A percentile compares a stretch with the other conserved stretches of the same genome.
Evolutionary conservation across 2,329 filamentous ascomycete genomes (phyloP).

Genomic region (Exophiala sideris): DNA sequence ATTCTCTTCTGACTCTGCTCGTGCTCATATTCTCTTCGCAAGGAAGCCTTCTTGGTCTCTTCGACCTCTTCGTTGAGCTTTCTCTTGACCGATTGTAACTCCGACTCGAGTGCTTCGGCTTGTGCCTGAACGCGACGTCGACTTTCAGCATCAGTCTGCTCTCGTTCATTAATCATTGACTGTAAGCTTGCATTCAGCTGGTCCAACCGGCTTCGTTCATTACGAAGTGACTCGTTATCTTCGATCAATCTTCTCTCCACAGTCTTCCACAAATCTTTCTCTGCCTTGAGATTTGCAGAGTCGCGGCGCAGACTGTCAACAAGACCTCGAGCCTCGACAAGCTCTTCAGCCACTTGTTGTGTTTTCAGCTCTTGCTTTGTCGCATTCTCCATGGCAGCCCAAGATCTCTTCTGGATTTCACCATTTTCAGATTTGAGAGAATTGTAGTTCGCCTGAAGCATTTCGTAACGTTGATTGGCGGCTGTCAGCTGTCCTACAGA

Average conservation of each 20-base stretch:
- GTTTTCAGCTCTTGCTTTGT: slow-evolving; percentile 87
- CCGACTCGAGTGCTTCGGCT: slow-evolving; percentile 73
- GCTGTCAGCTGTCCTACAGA: slow-evolving; percentile 77
- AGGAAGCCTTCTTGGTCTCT: slow-evolving; percentile 74
- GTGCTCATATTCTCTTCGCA: slow-evolving; percentile 86
- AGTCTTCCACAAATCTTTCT: slow-evolving; percentile 91
- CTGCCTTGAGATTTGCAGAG: slow-evolving; percentile 86
- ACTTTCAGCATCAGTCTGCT: slow-evolving; percentile 75
- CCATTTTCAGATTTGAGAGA: slow-evolving; percentile 80
- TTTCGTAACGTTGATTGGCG: slow-evolving; percentile 78
- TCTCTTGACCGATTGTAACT: slow-evolving; percentile 73
- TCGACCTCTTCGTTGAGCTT: slow-evolving; percentile 80
- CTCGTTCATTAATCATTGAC: slow-evolving; percentile 86
- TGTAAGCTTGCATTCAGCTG: slow-evolving; percentile 79
- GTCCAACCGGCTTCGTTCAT: slow-evolving; percentile 82
- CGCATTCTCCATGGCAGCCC: slow-evolving; percentile 72
- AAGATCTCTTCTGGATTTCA: slow-evolving; percentile 79
- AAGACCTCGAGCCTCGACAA: slow-evolving; percentile 78
- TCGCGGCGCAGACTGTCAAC: slow-evolving; percentile 87
- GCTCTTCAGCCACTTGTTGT: slow-evolving; percentile 88
- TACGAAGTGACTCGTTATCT: slow-evolving; percentile 78
- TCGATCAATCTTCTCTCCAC: slow-evolving; percentile 85
- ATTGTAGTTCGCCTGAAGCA: slow-evolving; percentile 82
- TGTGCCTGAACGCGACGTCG: slow-evolving; percentile 75
- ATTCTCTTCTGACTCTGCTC: slow-evolving; percentile 87